Conservation (phyloP, 768 basidiomycete species). For the Trametes sanguinea region DNA sequence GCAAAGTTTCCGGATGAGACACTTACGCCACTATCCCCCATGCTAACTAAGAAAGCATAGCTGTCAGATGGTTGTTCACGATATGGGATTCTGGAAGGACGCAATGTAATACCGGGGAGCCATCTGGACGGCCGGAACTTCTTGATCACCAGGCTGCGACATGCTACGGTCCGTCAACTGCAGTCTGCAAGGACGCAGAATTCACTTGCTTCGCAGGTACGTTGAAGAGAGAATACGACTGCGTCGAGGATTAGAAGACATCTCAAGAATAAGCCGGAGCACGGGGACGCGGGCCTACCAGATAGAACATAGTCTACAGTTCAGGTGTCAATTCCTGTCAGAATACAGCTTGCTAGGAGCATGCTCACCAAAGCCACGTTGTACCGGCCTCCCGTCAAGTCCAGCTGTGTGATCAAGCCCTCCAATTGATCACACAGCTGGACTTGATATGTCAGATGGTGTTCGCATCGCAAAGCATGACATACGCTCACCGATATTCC, state of each 20-base stretch:
- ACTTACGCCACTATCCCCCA: constrained; percentile 68
- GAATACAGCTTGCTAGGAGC: no score
- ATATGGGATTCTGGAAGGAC: constrained; percentile 12
- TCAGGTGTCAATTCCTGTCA: not conserved
- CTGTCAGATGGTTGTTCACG: not conserved
- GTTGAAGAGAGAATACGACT: constrained; percentile 7
- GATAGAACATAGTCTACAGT: constrained; percentile 64
- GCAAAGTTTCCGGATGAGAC: not conserved
- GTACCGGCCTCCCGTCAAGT: constrained; percentile 57
- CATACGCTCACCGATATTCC: constrained; percentile 25
- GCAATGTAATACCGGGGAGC: constrained; percentile 67
- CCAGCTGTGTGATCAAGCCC: constrained; percentile 56
- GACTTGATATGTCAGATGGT: no score
- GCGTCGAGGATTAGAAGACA: not conserved
- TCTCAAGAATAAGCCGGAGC: no score
- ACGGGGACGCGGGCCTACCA: constrained; percentile 43
- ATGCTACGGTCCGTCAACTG: not conserved
- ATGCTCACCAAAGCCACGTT: constrained; percentile 60
- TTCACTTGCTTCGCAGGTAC: not conserved
- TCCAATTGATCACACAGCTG: no score
- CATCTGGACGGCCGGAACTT: constrained; percentile 67
- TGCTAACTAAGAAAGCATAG: constrained; percentile 43
- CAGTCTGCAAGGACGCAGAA: no score
- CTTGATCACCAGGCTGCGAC: constrained; percentile 51
- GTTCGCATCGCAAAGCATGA: not conserved